Conservation (phyloP, 169 alveolate species). For the Plasmodium sp. region DNA sequence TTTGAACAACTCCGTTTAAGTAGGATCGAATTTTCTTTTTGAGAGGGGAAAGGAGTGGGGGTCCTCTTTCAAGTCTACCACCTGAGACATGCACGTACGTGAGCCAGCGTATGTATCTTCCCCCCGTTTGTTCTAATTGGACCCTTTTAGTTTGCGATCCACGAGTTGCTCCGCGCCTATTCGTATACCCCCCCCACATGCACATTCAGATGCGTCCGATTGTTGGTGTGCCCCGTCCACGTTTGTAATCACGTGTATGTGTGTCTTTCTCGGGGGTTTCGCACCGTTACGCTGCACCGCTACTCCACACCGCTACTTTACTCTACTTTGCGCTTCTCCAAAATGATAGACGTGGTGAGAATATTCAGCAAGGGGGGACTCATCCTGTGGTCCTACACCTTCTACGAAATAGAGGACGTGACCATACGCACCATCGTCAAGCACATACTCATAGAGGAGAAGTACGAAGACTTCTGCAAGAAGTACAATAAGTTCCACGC, state of each 20-base stretch:
- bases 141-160: not conserved
- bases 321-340: not conserved
- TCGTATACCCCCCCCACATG: not conserved
- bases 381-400: constrained; percentile 65
- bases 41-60: not conserved
- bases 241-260: not conserved
- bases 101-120: not conserved
- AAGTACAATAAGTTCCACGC: constrained; percentile 43
- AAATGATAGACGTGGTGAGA: constrained; percentile 65
- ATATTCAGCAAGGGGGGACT: constrained; percentile 74
- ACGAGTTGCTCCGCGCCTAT: not conserved
- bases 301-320: not conserved
- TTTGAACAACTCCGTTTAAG: not conserved
- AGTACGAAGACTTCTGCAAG: constrained; percentile 41
- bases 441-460: constrained; percentile 26
- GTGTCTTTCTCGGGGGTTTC: not conserved
- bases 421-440: constrained; percentile 51
- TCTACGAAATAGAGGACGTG: constrained; percentile 55
- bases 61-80: not conserved
- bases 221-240: not conserved
- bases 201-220: not conserved
- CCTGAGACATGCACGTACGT: not conserved
- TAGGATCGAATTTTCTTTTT: not conserved
- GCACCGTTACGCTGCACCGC: not conserved
- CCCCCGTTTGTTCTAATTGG: not conserved